phyloP scores from a whole-genome alignment of 2,329 filamentous ascomycete species.

The Colletotrichum truncatum region DNA sequence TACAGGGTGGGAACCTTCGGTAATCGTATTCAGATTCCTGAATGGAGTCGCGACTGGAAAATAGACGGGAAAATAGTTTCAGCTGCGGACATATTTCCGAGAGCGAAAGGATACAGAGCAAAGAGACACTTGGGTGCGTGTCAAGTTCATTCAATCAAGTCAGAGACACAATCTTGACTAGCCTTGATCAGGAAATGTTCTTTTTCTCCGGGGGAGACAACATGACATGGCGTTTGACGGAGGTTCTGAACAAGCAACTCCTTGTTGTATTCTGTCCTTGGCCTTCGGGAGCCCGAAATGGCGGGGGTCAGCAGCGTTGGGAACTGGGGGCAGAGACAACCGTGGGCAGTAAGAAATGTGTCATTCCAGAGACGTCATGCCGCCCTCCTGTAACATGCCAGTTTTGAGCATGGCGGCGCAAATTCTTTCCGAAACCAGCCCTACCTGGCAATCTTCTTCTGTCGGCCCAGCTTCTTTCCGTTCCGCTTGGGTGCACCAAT shows the following conservation, averaged over 20 bases:
- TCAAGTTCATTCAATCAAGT: conserved; percentile 20
- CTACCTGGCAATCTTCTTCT: conserved; percentile 11
- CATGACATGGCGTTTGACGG: not conserved
- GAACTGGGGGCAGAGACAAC: not conserved
- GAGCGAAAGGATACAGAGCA: not conserved
- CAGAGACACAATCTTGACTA: not conserved
- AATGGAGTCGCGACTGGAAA: not conserved
- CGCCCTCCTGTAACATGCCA: not conserved
- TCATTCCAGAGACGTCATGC: conserved; percentile 9
- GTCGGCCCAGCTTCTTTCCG: conserved; percentile 19
- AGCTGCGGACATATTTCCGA: not conserved
- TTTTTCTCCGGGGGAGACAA: not conserved
- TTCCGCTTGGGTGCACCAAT: conserved; percentile 19
- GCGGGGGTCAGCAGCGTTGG: not conserved
- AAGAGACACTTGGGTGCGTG: not conserved
- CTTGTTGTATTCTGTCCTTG: not conserved
- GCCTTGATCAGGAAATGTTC: not conserved
- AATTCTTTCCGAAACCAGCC: conserved; percentile 18
- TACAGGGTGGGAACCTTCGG: not conserved
- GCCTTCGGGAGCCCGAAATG: not conserved
- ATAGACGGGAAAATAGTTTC: not conserved
- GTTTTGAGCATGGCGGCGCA: conserved; percentile 4
- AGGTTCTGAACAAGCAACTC: not conserved
- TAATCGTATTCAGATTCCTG: not conserved
- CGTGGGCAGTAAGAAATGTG: not conserved